Evolutionary conservation across 116 monocot species (phyloP).

Genomic region (Posidonia oceanica): DNA sequence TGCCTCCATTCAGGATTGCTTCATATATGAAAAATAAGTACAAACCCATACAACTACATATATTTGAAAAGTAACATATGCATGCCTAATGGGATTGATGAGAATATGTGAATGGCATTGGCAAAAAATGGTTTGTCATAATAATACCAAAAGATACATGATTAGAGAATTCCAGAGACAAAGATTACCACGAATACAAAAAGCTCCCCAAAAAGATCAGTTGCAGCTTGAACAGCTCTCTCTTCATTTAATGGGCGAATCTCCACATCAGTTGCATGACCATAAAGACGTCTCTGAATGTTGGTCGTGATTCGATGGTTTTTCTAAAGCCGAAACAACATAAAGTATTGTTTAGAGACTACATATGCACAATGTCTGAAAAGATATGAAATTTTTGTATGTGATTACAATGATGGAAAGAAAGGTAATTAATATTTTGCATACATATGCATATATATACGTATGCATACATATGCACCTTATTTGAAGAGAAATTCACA

Average conservation of each 20-base stretch:
- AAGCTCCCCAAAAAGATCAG: constrained; percentile 78
- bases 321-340: constrained; percentile 17
- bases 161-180: not conserved
- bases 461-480: too few relatives aligned
- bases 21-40: too few relatives aligned
- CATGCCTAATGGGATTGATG: not conserved
- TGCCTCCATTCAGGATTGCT: too few relatives aligned
- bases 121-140: not conserved
- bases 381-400: too few relatives aligned
- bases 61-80: too few relatives aligned
- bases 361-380: not conserved
- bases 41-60: too few relatives aligned
- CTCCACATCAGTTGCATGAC: constrained; percentile 71
- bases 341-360: not conserved
- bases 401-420: too few relatives aligned
- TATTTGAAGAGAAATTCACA: too few relatives aligned
- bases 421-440: too few relatives aligned
- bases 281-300: constrained; percentile 74
- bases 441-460: too few relatives aligned
- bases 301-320: constrained; percentile 75
- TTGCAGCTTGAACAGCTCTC: constrained; percentile 85
- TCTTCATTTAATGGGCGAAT: constrained; percentile 82
- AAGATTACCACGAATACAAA: constrained; percentile 61
- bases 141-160: not conserved
- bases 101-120: not conserved